Conservation (phyloP, 257 asterid species). For the Ilex aquifolium region DNA sequence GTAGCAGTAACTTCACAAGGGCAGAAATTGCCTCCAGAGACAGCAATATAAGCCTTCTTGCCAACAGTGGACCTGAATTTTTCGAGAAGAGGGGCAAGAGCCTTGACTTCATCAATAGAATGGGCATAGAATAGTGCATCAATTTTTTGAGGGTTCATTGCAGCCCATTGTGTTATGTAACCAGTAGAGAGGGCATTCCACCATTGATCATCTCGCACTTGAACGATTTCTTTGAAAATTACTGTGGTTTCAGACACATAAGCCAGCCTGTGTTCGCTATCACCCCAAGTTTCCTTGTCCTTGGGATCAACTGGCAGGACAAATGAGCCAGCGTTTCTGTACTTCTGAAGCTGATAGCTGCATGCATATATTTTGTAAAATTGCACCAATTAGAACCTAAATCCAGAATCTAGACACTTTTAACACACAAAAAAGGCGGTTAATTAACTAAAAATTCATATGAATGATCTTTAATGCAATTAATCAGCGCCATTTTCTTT, state of each 20-base stretch:
- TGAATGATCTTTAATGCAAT: too few relatives aligned
- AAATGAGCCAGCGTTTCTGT: constrained; percentile 80
- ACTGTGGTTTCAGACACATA: constrained; percentile 92
- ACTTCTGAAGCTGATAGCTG: constrained; percentile 97
- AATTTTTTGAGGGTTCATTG: constrained; percentile 84
- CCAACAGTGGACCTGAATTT: constrained; percentile 68
- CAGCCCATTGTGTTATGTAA: constrained; percentile 91
- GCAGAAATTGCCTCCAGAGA: constrained; percentile 80
- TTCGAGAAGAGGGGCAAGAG: constrained; percentile 76
- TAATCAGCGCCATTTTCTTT: too few relatives aligned
- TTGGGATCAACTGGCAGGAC: constrained; percentile 75
- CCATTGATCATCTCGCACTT: constrained; percentile 91
- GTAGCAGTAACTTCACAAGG: constrained; percentile 79
- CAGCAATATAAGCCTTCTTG: constrained; percentile 76
- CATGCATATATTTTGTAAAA: constrained; percentile 2
- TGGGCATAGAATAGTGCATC: constrained; percentile 90
- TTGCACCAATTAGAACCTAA: background rate
- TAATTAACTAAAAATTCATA: background rate
- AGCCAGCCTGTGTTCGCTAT: constrained; percentile 86
- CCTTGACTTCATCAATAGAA: constrained; percentile 62
- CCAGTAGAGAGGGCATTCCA: constrained; percentile 95
- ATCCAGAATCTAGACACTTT: background rate
- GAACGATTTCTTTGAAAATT: constrained; percentile 81
- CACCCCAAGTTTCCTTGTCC: constrained; percentile 98
- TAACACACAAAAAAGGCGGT: background rate